Percentiles rank a stretch among this genome's conserved stretches.
phyloP scores from a whole-genome alignment of 345 rosid species.

The Lenwebbia sp. region DNA sequence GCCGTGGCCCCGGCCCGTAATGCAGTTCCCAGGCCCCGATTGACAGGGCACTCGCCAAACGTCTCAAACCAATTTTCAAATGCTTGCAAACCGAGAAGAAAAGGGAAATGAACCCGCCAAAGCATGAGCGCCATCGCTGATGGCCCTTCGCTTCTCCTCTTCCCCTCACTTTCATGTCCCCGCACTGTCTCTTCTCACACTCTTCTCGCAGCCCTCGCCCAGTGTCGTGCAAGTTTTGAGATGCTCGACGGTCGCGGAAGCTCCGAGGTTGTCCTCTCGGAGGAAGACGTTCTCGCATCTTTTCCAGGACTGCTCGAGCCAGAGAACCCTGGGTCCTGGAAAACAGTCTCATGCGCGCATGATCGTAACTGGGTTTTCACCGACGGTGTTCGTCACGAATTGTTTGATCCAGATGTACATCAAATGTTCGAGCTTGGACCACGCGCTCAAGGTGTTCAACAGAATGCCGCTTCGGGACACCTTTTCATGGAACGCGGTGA shows the following conservation, averaged over 20 bases:
- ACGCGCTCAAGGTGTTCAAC: slow-evolving; percentile 57
- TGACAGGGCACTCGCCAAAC: not conserved
- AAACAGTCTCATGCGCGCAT: slow-evolving; percentile 79
- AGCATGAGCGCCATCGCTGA: slow-evolving; percentile 25
- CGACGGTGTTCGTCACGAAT: slow-evolving; percentile 57
- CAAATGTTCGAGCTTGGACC: slow-evolving; percentile 27
- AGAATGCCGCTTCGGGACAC: slow-evolving; percentile 51
- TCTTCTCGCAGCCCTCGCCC: not conserved
- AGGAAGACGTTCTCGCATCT: slow-evolving; percentile 49
- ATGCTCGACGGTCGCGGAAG: slow-evolving; percentile 21
- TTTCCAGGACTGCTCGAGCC: slow-evolving; percentile 60
- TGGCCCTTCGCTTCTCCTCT: slow-evolving; percentile 15
- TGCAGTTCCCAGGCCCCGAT: not conserved
- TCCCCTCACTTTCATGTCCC: not conserved
- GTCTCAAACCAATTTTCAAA: not conserved
- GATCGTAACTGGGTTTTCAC: slow-evolving; percentile 60
- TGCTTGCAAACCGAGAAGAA: not conserved
- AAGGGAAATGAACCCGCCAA: slow-evolving; percentile 9
- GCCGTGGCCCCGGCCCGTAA: not conserved
- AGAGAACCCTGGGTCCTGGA: slow-evolving; percentile 27
- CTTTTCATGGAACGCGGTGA: slow-evolving; percentile 66
- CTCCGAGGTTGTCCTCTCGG: slow-evolving; percentile 7
- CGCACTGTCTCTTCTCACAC: not conserved
- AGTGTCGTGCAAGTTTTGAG: not conserved
- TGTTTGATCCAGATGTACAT: slow-evolving; percentile 60